Base-by-base conservation (phyloP, 208 protist genomes). In the Herpetomonas tarakana region DNA sequence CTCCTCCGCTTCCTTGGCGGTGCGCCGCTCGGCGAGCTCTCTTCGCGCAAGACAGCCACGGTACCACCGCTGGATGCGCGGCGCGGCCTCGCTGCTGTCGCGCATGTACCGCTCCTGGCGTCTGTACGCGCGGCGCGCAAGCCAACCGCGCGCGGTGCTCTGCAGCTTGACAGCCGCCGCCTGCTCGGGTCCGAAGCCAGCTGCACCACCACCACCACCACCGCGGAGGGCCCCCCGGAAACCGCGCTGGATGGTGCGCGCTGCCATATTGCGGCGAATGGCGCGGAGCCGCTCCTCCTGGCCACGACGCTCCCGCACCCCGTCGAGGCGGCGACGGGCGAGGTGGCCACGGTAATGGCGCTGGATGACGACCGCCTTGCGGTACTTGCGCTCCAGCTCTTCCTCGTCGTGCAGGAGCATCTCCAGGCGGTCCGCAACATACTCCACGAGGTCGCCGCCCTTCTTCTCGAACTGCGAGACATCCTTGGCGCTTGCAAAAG, bases 391-490 rank as follows among this genome's bases (percentile, higher is more conserved):
- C 56, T 85, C 75, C 28, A 92, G 53, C 71, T 92, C 85, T 46
- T 87, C 76, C 65, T 92, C 85, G 58, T 92, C 85, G 52, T 88
- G 75, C 21, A 92, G 45, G 12, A 92, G 70, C 63, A 92, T 78
- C 9, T 92, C 81, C 2, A 92, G 63, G 28, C 85, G 85, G 44
- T 88, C 72, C 28, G 74, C 68, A 58, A 91, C 61, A 53, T 83
- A 91, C 1, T 54, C 57, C 62, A 76, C 54, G 50, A 83, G 68
- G 56, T 83, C 74, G 3, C 65, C 54, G 21, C 71, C 76, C 35
- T 41, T 41, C 35, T 41, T 41, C 52, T 57, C 52, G 24, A 57
- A 57, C 18, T 57, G 52, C 7, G 52, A 39, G 11, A 38, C 52
- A 6, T 57, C 52, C 35, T 41, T 41, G 9, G 35, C 35, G 35